Conservation (phyloP, 352 stramenopile species). For the Phytophthora constricta region DNA sequence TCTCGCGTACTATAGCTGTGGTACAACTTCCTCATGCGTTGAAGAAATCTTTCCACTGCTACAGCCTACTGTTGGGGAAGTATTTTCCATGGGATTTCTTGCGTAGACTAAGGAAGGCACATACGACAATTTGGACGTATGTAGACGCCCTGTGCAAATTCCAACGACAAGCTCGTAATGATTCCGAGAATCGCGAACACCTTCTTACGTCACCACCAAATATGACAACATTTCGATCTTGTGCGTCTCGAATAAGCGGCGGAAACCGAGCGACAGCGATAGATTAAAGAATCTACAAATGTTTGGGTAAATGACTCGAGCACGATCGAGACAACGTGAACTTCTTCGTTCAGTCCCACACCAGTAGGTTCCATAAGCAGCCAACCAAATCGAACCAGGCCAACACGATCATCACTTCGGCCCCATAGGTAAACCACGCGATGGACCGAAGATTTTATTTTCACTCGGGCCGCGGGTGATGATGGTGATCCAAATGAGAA, state of each 20-base stretch:
- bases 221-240: constrained; percentile 13
- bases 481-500: constrained; percentile 39
- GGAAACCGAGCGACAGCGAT: constrained; percentile 4
- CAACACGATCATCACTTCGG: constrained; percentile 19
- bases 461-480: constrained; percentile 23
- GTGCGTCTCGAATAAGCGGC: not conserved
- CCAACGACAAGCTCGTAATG: constrained; percentile 9
- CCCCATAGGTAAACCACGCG: constrained; percentile 1
- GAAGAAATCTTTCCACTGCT: no score
- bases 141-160: constrained; percentile 17
- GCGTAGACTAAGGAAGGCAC: no score
- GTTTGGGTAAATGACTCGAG: constrained; percentile 12
- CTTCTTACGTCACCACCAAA: constrained; percentile 13
- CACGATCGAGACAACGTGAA: constrained; percentile 6
- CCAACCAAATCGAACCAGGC: not conserved
- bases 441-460: constrained; percentile 28
- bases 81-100: no score
- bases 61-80: no score
- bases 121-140: no score
- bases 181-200: constrained; percentile 4
- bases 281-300: constrained; percentile 27
- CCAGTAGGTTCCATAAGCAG: constrained; percentile 5
- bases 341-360: constrained; percentile 1
- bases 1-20: no score
- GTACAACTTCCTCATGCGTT: no score